Conservation (phyloP, 208 protist species). For the Phytomonas francai region DNA sequence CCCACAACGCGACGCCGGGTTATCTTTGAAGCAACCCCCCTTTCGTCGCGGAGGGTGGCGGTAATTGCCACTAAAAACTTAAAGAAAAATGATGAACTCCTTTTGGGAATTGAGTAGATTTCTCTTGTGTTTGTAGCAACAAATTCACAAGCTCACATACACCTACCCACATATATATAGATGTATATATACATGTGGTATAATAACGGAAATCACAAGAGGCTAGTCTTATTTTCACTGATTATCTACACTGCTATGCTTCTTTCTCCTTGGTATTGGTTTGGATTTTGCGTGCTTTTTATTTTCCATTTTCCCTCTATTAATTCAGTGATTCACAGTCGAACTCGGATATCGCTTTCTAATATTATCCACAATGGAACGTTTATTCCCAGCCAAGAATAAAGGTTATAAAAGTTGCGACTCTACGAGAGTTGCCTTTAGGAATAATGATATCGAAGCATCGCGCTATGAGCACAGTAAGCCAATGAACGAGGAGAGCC, state of each 20-base stretch:
- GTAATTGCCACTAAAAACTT: constrained; percentile 61
- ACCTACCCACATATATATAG: constrained; percentile 2
- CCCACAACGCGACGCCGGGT: constrained; percentile 42
- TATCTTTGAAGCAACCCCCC: constrained; percentile 38
- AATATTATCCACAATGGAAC: constrained; percentile 9
- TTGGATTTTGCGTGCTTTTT: background rate
- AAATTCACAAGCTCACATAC: constrained; percentile 6
- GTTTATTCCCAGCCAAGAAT: constrained; percentile 12
- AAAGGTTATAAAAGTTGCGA: constrained; percentile 71
- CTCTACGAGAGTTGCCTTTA: constrained; percentile 48
- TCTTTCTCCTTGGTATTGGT: constrained; percentile 3
- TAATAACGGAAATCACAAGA: background rate
- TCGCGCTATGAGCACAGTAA: constrained; percentile 78
- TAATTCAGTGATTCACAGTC: constrained; percentile 2
- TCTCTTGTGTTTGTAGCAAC: background rate
- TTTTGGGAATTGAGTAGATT: constrained; percentile 39
- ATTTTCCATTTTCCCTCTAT: constrained; percentile 10
- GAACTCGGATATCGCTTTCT: constrained; percentile 3
- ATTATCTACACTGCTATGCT: background rate
- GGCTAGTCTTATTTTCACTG: constrained; percentile 3
- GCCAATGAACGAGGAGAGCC: constrained; percentile 59
- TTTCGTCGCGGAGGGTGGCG: constrained; percentile 52
- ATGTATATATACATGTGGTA: background rate
- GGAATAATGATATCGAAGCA: constrained; percentile 57
- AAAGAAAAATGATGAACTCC: constrained; percentile 55